Evolutionary conservation across 106 monocot genomes (phyloP).

Genomic region (Phalaenopsis aphrodite): DNA sequence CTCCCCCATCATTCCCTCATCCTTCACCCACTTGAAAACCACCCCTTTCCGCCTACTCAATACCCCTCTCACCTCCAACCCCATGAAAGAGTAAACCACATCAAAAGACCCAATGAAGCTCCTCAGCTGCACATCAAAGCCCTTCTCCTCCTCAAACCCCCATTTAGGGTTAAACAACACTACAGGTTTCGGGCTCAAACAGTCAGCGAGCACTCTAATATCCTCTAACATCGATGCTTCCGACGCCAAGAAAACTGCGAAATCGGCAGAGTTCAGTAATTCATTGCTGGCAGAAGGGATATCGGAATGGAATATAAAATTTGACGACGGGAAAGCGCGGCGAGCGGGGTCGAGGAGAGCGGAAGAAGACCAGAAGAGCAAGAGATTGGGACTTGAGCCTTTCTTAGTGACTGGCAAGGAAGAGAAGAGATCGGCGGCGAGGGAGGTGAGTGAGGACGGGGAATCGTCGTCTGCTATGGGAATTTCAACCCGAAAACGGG

Average conservation of each 20-base stretch:
- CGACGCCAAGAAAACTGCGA: constrained; percentile 58
- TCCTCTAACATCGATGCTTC: constrained; percentile 38
- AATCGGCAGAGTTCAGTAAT: constrained; percentile 31
- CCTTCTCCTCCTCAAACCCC: constrained; percentile 67
- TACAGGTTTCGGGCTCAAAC: constrained; percentile 52
- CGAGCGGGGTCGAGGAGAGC: constrained; percentile 15
- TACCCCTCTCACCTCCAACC: constrained; percentile 79
- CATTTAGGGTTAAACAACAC: constrained; percentile 86
- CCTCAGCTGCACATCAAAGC: constrained; percentile 17
- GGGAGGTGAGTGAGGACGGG: constrained; percentile 38
- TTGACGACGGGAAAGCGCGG: constrained; percentile 16
- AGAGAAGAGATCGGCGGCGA: constrained; percentile 63
- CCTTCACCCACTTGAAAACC: constrained; percentile 50
- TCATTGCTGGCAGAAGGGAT: constrained; percentile 18
- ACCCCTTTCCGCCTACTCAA: constrained; percentile 68
- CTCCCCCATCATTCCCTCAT: constrained; percentile 56
- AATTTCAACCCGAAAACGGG: constrained; percentile 72
- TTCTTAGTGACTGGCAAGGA: constrained; percentile 41
- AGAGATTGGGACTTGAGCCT: constrained; percentile 24
- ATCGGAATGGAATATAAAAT: constrained; percentile 25
- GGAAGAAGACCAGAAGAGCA: constrained; percentile 61
- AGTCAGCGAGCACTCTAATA: constrained; percentile 30
- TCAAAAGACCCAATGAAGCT: constrained; percentile 66
- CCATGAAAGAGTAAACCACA: constrained; percentile 87
- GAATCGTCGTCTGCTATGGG: constrained; percentile 77